These are phyloP conservation scores for Ogataea kodamae DNA, from an alignment of 805 yeast genomes.

Conservation along the genomic window DNA sequence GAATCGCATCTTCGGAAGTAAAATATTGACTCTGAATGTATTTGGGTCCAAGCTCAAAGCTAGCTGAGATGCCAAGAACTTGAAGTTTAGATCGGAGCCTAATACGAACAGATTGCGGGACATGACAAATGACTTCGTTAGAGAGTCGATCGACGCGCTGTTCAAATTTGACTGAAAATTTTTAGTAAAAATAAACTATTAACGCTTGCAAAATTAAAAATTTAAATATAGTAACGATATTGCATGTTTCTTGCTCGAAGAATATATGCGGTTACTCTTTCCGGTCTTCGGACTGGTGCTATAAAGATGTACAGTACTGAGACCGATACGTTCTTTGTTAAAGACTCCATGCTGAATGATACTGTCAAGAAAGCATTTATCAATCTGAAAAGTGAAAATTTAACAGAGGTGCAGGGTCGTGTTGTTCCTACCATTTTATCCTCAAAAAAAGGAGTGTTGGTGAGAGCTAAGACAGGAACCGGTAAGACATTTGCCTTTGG, in stretches of 20 bases:
- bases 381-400: slow-evolving; percentile 39
- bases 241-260: background rate
- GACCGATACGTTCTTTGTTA: background rate
- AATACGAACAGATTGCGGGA: slow-evolving; percentile 16
- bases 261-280: background rate
- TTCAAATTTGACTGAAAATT: slow-evolving; percentile 10
- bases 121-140: slow-evolving; percentile 6
- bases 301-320: slow-evolving; percentile 4
- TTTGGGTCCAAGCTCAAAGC: slow-evolving; percentile 7
- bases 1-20: slow-evolving; percentile 10
- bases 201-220: no score
- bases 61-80: slow-evolving; percentile 23
- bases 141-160: slow-evolving; percentile 10
- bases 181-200: background rate
- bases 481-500: slow-evolving; percentile 92
- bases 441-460: slow-evolving; percentile 63
- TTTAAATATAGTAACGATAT: no score
- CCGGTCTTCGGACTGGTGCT: background rate
- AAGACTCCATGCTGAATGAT: slow-evolving; percentile 1
- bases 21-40: slow-evolving; percentile 6
- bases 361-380: slow-evolving; percentile 31
- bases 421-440: slow-evolving; percentile 54
- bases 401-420: slow-evolving; percentile 69
- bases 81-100: slow-evolving; percentile 18
- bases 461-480: slow-evolving; percentile 92